These are phyloP conservation scores for Grammothele lineata DNA, from an alignment of 768 basidiomycete species.

Conservation along the genomic window DNA sequence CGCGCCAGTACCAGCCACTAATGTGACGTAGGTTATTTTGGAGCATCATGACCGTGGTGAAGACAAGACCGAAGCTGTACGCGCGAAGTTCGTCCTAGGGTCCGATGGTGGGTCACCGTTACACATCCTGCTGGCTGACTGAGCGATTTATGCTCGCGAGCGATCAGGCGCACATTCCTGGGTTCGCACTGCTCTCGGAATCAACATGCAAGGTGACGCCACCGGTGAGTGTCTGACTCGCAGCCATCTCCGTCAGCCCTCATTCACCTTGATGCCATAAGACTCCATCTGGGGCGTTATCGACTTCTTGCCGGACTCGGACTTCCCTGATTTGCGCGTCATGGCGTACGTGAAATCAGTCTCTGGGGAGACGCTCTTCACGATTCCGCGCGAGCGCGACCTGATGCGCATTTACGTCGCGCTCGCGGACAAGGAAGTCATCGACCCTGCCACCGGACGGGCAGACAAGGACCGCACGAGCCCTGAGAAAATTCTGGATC, in stretches of 20 bases:
- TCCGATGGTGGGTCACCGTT: conserved; percentile 53
- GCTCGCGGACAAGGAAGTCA: conserved; percentile 35
- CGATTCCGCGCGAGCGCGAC: conserved; percentile 50
- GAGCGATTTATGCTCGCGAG: too few relatives aligned
- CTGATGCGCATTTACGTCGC: conserved; percentile 50
- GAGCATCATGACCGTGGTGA: too few relatives aligned
- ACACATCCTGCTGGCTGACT: too few relatives aligned
- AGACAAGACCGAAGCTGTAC: conserved; percentile 59
- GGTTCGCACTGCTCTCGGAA: conserved; percentile 65
- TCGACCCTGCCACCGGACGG: conserved; percentile 34
- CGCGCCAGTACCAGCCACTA: too few relatives aligned
- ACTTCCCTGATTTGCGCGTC: conserved; percentile 53
- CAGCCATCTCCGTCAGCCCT: too few relatives aligned
- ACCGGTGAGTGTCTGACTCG: conserved; percentile 24
- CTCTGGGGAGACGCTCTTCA: conserved; percentile 49
- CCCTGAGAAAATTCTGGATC: conserved; percentile 37
- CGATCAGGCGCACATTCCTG: conserved; percentile 72
- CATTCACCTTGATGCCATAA: too few relatives aligned
- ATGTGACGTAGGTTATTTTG: too few relatives aligned
- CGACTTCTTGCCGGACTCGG: conserved; percentile 47
- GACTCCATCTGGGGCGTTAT: conserved; percentile 81
- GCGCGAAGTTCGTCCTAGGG: conserved; percentile 73
- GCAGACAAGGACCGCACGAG: conserved; percentile 36
- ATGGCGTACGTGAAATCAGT: conserved; percentile 47
- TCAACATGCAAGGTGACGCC: conserved; percentile 77